phyloP scores from a whole-genome alignment of 164 flowering plant species.

The Litsea cubeba region DNA sequence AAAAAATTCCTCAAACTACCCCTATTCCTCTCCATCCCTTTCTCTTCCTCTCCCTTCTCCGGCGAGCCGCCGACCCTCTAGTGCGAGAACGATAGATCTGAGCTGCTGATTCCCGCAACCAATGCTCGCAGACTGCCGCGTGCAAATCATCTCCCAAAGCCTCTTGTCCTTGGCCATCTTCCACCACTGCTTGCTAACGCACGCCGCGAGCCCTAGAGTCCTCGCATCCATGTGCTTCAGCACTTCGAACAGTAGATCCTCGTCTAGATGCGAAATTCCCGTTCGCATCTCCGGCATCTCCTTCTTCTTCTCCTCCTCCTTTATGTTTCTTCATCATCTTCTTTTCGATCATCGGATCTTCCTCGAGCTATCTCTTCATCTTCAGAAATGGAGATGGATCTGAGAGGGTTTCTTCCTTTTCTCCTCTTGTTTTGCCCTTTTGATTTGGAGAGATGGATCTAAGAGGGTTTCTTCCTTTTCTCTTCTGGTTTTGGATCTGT shows the following conservation, averaged over 20 bases:
- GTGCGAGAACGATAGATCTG: constrained; percentile 77
- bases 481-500: too few relatives aligned
- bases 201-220: constrained; percentile 60
- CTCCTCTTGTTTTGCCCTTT: too few relatives aligned
- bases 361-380: constrained; percentile 39
- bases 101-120: constrained; percentile 61
- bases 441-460: too few relatives aligned
- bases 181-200: constrained; percentile 82
- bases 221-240: constrained; percentile 79
- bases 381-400: neutral
- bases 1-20: too few relatives aligned
- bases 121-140: constrained; percentile 55
- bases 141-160: constrained; percentile 94
- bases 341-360: neutral
- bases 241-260: constrained; percentile 75
- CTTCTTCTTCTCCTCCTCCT: constrained; percentile 15
- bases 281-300: constrained; percentile 4
- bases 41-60: too few relatives aligned
- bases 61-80: too few relatives aligned
- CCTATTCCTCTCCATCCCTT: too few relatives aligned
- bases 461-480: too few relatives aligned
- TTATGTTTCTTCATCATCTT: constrained; percentile 32
- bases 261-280: constrained; percentile 43
- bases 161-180: constrained; percentile 74
- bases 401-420: neutral